A percentile compares a stretch with the other conserved stretches of the same genome.
Evolutionary conservation across 352 stramenopile genomes (phyloP).

Genomic region (Phytophthora foliorum): DNA sequence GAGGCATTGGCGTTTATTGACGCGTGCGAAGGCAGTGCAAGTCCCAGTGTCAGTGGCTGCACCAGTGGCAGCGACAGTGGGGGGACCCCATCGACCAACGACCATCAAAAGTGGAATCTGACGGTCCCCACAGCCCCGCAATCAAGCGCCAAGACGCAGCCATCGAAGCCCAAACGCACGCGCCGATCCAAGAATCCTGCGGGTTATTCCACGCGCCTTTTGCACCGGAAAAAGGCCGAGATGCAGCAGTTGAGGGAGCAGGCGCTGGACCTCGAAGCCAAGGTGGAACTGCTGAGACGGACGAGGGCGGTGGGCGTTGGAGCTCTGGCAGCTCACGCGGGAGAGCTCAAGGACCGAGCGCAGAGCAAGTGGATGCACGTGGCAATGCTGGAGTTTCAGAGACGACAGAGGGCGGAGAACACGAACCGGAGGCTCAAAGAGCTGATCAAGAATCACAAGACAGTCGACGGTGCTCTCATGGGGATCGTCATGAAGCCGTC

Average conservation of each 20-base stretch:
- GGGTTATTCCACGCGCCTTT: constrained; percentile 36
- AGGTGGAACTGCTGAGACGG: constrained; percentile 23
- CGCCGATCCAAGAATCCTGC: constrained; percentile 28
- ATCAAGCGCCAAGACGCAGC: not conserved
- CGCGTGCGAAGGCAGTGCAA: constrained; percentile 22
- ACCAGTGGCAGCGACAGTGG: constrained; percentile 26
- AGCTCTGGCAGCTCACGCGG: constrained; percentile 14
- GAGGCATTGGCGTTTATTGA: constrained; percentile 48
- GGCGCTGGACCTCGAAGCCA: constrained; percentile 22
- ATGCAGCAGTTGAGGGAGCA: constrained; percentile 33
- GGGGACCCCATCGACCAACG: not conserved
- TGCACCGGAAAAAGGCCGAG: constrained; percentile 44
- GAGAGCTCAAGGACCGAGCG: constrained; percentile 18
- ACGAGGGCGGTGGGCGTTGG: constrained; percentile 9
- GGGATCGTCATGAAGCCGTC: constrained; percentile 26
- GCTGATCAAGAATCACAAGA: constrained; percentile 27
- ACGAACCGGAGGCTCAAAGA: constrained; percentile 36
- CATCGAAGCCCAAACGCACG: constrained; percentile 22
- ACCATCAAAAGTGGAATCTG: not conserved
- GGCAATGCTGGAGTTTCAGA: constrained; percentile 28
- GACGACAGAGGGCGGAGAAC: constrained; percentile 27
- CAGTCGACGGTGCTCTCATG: constrained; percentile 25
- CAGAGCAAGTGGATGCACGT: constrained; percentile 32
- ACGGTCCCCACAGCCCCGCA: not conserved
- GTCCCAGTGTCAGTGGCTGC: constrained; percentile 2